Percentiles rank a stretch among this genome's conserved stretches.
phyloP scores from a whole-genome alignment of 805 yeast species.

The Ogataea paraovalis region DNA sequence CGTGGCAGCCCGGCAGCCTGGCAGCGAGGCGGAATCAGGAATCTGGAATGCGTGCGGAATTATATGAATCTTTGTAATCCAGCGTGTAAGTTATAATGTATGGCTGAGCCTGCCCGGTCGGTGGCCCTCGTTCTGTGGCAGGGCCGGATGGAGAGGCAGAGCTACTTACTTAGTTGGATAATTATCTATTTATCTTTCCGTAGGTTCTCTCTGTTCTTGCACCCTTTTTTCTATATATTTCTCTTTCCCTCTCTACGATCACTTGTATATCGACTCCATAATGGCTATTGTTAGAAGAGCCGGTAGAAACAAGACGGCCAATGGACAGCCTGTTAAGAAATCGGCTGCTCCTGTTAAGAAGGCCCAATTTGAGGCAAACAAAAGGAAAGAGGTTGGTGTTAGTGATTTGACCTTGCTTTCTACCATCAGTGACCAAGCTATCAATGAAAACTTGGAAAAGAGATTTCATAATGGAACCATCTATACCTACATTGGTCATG shows the following conservation, averaged over 20 bases:
- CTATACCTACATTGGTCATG: conserved; percentile 92
- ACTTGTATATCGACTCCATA: conserved; percentile 43
- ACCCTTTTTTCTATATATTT: not conserved
- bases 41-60: no score
- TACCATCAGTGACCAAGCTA: conserved; percentile 85
- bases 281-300: conserved; percentile 52
- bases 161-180: no score
- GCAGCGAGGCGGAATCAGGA: no score
- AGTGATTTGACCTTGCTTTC: conserved; percentile 88
- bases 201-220: no score
- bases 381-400: conserved; percentile 97
- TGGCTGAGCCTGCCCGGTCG: not conserved
- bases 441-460: conserved; percentile 85
- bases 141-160: not conserved
- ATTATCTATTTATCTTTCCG: no score
- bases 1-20: no score
- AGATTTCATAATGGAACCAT: conserved; percentile 87
- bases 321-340: conserved; percentile 49
- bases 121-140: not conserved
- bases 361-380: conserved; percentile 83
- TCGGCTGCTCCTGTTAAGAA: conserved; percentile 58
- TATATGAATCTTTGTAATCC: no score
- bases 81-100: not conserved
- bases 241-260: not conserved
- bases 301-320: conserved; percentile 48